These are phyloP conservation scores for Pilatotrama ljubarskyi DNA, from an alignment of 768 basidiomycete genomes.

Conservation along the genomic window DNA sequence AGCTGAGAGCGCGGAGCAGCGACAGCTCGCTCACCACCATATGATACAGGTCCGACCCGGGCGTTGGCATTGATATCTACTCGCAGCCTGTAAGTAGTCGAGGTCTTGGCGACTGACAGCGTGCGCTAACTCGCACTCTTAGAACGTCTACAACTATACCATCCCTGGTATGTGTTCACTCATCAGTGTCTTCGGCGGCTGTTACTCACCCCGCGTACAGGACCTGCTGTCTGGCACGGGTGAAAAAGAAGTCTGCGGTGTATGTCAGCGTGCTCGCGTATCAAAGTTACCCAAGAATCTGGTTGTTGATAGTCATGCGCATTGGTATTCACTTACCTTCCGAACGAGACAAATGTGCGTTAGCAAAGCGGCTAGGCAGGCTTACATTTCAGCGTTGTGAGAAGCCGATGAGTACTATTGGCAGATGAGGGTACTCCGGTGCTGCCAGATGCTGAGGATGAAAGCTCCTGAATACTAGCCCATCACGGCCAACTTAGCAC, in stretches of 20 bases:
- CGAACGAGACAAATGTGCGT: too few relatives aligned
- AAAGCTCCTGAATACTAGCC: too few relatives aligned
- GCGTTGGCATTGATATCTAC: constrained; percentile 41
- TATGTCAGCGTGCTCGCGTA: neutral
- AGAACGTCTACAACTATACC: constrained; percentile 36
- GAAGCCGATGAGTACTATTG: too few relatives aligned
- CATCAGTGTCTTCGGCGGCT: neutral
- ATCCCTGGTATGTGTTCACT: constrained; percentile 37
- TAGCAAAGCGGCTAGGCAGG: too few relatives aligned
- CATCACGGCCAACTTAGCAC: too few relatives aligned
- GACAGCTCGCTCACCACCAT: neutral
- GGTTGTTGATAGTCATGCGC: too few relatives aligned
- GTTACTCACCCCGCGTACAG: neutral
- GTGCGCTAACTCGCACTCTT: neutral
- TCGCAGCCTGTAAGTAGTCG: constrained; percentile 7
- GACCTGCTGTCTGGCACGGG: constrained; percentile 18
- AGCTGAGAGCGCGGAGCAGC: neutral
- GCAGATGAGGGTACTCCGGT: too few relatives aligned
- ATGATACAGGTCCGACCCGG: constrained; percentile 3
- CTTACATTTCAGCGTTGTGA: too few relatives aligned
- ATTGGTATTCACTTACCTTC: too few relatives aligned
- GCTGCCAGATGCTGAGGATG: too few relatives aligned
- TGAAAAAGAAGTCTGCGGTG: neutral
- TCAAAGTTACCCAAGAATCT: too few relatives aligned
- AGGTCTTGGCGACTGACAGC: neutral